These are phyloP conservation scores for Penicillium sp. DNA, from an alignment of 2,329 filamentous ascomycete species.

Conservation along the genomic window DNA sequence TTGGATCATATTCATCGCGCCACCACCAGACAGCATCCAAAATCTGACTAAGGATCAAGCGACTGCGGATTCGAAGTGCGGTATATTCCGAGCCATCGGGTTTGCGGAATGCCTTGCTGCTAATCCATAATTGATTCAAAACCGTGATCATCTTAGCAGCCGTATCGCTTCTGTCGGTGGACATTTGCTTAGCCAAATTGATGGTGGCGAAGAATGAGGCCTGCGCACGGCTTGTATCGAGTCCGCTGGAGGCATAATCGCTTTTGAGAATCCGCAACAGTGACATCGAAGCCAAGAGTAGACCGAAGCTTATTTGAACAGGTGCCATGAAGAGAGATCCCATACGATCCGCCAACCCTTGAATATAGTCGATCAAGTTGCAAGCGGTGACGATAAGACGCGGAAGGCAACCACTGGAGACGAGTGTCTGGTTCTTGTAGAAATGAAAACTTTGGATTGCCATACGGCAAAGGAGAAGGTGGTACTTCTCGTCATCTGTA, in stretches of 20 bases:
- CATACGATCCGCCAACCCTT: conserved; percentile 20
- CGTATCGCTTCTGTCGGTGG: conserved; percentile 34
- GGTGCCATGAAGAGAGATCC: conserved; percentile 24
- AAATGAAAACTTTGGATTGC: conserved; percentile 37
- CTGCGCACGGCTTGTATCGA: conserved; percentile 35
- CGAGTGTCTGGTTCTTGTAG: conserved; percentile 30
- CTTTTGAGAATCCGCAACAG: conserved; percentile 42
- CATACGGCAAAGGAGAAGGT: conserved; percentile 30
- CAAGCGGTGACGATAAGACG: conserved; percentile 29
- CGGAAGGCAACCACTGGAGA: conserved; percentile 25
- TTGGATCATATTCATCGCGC: conserved; percentile 40
- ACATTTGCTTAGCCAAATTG: conserved; percentile 39
- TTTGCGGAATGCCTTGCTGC: conserved; percentile 39
- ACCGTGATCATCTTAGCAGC: conserved; percentile 32
- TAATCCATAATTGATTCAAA: conserved; percentile 41
- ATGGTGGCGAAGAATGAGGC: conserved; percentile 35
- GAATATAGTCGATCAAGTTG: conserved; percentile 28
- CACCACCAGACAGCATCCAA: conserved; percentile 44
- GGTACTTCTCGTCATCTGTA: conserved; percentile 31
- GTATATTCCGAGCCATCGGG: conserved; percentile 35
- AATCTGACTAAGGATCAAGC: conserved; percentile 35
- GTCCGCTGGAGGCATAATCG: conserved; percentile 19
- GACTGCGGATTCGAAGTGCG: conserved; percentile 38
- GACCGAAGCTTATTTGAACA: conserved; percentile 26
- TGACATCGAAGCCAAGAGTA: conserved; percentile 30